Base-by-base conservation (phyloP, 257 asterid species). In the Penstemon davidsonii region DNA sequence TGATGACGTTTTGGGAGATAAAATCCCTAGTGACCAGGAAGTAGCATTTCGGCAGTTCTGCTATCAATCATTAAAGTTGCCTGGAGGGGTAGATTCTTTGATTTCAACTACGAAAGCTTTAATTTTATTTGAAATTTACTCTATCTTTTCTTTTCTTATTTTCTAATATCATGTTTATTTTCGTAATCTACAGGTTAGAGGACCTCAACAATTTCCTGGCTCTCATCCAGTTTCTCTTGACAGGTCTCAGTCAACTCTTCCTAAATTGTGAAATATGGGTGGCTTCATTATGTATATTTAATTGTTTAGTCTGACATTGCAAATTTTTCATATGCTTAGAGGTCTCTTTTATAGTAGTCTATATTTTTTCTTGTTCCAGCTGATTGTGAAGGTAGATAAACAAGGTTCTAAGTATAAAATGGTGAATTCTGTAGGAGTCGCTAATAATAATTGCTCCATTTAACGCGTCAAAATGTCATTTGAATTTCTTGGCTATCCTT, bases 151-250 rank as follows among this genome's bases (percentile, higher is more conserved):
- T 56, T 40, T 49, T 47, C 44, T 53, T 55, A 13, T 55, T 70
- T 76, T 66, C 60, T 75, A 40, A 67, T 64, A 69, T 66, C 59
- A 9, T 57, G 58, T 69, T 49, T 19, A 45, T 46, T 53, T 45
- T 76, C 37, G 58, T 77, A 42, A 46, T 71, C 63, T 81, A 56
- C 92, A 89, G 97, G 83, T 18, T 49, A 87, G 95, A 75, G 87
- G 81, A 68, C 66, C 75, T 60, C 92, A 67, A 57, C 90, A 87
- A 12, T 94, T 94, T 79, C 98, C 99, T 51, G 98, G 98, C 41
- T 94, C 97, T 11, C 99, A 94, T 83, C 99, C 99, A 67, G 98
- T 94, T 79, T 94, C 99, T 69, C 92, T 94, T 33, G 79, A 84
- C 94, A 91, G 98, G 99, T 94, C 46, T 67, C 42, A 19, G 33